Evolutionary conservation across 129 eudicot genomes (phyloP).

Genomic region (Chrysanthemum seticuspe): DNA sequence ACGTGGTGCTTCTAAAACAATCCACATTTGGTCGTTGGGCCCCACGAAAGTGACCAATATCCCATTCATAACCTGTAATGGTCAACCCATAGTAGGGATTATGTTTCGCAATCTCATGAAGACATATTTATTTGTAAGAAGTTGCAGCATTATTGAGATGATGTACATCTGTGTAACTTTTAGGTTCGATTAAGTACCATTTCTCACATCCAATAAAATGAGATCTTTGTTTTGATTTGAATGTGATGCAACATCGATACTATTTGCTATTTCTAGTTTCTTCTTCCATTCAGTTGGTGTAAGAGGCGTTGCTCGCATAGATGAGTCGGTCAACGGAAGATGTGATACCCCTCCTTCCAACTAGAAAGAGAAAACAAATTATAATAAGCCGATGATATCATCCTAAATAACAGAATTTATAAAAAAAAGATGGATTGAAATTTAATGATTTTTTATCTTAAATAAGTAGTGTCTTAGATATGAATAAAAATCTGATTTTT

Average conservation of each 20-base stretch:
- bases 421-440: background rate
- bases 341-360: constrained; percentile 90
- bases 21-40: constrained; percentile 94
- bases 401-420: no score
- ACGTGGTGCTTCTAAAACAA: constrained; percentile 85
- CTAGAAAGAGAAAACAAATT: constrained; percentile 34
- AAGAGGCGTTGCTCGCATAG: constrained; percentile 85
- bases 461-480: no score
- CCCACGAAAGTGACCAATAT: constrained; percentile 89
- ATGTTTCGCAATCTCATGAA: no score
- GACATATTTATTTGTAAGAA: no score
- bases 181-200: constrained; percentile 51
- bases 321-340: constrained; percentile 80
- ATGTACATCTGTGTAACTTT: background rate
- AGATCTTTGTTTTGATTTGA: constrained; percentile 28
- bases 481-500: no score
- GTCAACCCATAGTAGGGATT: no score
- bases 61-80: constrained; percentile 93
- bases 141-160: background rate
- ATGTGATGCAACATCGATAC: constrained; percentile 29
- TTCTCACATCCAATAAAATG: constrained; percentile 91
- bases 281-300: constrained; percentile 81
- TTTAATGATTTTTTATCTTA: no score
- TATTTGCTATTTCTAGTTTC: constrained; percentile 51
- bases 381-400: background rate